phyloP scores from a whole-genome alignment of 2,329 filamentous ascomycete species.

The Laburnicola sp. region DNA sequence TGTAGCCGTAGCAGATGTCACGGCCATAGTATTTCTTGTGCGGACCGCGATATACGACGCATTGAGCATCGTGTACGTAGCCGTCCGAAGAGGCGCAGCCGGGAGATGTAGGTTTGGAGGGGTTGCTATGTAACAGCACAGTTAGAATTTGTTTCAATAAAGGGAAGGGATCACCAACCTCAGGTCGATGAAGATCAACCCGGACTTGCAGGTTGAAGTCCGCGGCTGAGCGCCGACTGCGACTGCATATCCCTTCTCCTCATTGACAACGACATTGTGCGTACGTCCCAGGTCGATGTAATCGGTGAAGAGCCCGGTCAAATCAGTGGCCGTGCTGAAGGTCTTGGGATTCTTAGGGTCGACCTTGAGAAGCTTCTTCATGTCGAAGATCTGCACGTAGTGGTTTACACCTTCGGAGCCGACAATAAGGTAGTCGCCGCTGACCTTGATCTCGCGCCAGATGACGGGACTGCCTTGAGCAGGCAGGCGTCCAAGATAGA shows the following conservation, averaged over 20 bases:
- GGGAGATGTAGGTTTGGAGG: constrained; percentile 49
- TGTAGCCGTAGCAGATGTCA: constrained; percentile 62
- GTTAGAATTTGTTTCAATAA: no score
- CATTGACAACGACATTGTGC: constrained; percentile 44
- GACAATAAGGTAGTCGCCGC: constrained; percentile 47
- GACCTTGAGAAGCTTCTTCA: constrained; percentile 49
- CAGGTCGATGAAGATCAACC: constrained; percentile 62
- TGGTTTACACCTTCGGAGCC: constrained; percentile 50
- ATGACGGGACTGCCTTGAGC: constrained; percentile 50
- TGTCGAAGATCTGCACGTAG: constrained; percentile 64
- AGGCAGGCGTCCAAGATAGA: constrained; percentile 59
- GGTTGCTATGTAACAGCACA: constrained; percentile 40
- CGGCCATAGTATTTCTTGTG: constrained; percentile 54
- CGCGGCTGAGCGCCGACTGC: constrained; percentile 39
- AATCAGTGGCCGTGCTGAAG: constrained; percentile 35
- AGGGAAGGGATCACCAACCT: constrained; percentile 9
- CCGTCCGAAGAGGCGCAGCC: constrained; percentile 60
- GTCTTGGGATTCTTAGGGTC: constrained; percentile 36
- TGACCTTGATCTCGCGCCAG: constrained; percentile 58
- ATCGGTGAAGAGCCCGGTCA: constrained; percentile 32
- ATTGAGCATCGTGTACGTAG: constrained; percentile 65
- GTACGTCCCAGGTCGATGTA: constrained; percentile 29
- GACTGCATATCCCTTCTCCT: constrained; percentile 40
- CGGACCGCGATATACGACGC: constrained; percentile 59
- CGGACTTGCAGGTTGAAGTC: constrained; percentile 51